Conservation (phyloP, 441 rosid genomes). For the Breynia disticha region DNA sequence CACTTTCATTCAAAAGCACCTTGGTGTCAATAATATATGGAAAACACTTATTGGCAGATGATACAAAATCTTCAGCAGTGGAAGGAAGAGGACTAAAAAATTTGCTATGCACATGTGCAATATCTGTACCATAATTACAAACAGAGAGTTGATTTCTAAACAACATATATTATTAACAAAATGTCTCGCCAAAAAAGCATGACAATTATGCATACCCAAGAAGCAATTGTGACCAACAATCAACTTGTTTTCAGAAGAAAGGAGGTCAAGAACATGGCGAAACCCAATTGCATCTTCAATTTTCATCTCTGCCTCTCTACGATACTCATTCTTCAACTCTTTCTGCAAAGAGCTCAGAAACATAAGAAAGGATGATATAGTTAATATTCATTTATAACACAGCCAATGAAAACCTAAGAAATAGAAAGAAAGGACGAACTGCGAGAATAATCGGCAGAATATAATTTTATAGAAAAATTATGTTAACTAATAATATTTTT, state of each 20-base stretch:
- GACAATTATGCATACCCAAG: constrained; percentile 44
- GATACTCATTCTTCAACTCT: constrained; percentile 52
- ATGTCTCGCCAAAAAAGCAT: constrained; percentile 9
- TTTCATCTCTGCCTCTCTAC: constrained; percentile 37
- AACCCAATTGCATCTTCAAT: constrained; percentile 66
- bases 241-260: constrained; percentile 69
- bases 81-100: constrained; percentile 73
- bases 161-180: constrained; percentile 10
- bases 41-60: constrained; percentile 47
- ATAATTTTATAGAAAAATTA: no score
- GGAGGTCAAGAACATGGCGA: constrained; percentile 80
- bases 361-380: no score
- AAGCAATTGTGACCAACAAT: constrained; percentile 92
- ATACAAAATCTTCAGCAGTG: constrained; percentile 56
- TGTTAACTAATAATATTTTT: not conserved
- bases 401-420: not conserved
- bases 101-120: constrained; percentile 78
- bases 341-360: constrained; percentile 27
- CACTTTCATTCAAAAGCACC: constrained; percentile 57
- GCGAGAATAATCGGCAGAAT: not conserved
- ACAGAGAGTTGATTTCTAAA: constrained; percentile 8
- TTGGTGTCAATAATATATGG: constrained; percentile 80
- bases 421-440: not conserved
- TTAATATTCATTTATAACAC: not conserved
- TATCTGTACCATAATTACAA: constrained; percentile 49